Percentiles rank a stretch among this genome's conserved stretches.
phyloP scores from a whole-genome alignment of 2,329 filamentous ascomycete genomes.

The Aspergillus felis region DNA sequence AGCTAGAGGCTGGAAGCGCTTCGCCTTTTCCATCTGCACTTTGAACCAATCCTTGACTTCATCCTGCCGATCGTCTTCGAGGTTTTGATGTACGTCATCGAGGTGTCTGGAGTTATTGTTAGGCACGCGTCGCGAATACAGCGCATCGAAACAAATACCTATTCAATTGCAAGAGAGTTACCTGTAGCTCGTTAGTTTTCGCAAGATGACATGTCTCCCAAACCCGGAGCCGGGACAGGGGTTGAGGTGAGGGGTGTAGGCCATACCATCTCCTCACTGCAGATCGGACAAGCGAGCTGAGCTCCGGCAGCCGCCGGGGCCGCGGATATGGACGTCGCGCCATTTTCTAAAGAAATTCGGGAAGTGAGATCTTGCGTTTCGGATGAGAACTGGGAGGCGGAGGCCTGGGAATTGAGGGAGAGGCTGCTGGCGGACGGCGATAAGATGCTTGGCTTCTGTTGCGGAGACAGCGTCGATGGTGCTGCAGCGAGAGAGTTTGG shows the following conservation, averaged over 20 bases:
- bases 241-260: neutral
- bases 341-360: constrained; percentile 68
- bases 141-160: constrained; percentile 45
- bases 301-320: constrained; percentile 56
- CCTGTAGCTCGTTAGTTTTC: constrained; percentile 45
- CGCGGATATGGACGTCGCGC: constrained; percentile 46
- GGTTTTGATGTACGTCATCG: constrained; percentile 84
- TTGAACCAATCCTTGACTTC: constrained; percentile 98
- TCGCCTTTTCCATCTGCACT: constrained; percentile 88
- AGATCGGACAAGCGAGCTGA: constrained; percentile 90
- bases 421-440: constrained; percentile 69
- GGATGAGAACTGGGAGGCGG: constrained; percentile 66
- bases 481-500: constrained; percentile 75
- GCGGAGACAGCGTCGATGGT: constrained; percentile 41
- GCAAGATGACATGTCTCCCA: neutral
- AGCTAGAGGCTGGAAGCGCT: constrained; percentile 85
- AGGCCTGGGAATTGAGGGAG: constrained; percentile 72
- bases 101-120: constrained; percentile 56
- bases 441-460: constrained; percentile 44
- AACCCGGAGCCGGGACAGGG: neutral
- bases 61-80: constrained; percentile 83
- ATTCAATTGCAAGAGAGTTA: constrained; percentile 90
- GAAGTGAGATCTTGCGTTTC: constrained; percentile 75
- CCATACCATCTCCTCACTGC: constrained; percentile 91
- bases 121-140: constrained; percentile 8